Percentiles rank a stretch among this genome's conserved stretches.
Evolutionary conservation across 2,329 filamentous ascomycete genomes (phyloP).

Genomic region (Cladophialophora exuberans): DNA sequence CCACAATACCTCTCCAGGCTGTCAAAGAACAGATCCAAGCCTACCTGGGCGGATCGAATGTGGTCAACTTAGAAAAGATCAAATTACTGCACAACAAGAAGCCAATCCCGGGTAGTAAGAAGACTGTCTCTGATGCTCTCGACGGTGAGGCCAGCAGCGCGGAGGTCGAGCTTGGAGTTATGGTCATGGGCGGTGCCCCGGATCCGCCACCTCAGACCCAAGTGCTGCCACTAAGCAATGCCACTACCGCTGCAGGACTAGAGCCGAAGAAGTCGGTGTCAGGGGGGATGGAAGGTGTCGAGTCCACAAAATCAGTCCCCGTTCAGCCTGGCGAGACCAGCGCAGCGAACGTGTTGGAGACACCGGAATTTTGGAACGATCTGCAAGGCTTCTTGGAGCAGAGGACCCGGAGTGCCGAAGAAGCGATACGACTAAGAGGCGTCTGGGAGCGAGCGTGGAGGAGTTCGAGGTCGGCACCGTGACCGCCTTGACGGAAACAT

Average conservation of each 20-base stretch:
- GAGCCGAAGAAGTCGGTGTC: conserved; percentile 43
- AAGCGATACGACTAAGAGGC: conserved; percentile 65
- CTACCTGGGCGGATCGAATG: conserved; percentile 53
- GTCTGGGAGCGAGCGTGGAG: conserved; percentile 76
- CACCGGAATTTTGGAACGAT: conserved; percentile 83
- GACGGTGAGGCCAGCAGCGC: conserved; percentile 49
- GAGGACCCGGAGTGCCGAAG: conserved; percentile 70
- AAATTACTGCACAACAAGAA: conserved; percentile 87
- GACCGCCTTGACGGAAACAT: no score
- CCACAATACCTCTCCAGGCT: conserved; percentile 75
- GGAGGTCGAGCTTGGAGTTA: conserved; percentile 76
- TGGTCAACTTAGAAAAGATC: conserved; percentile 68
- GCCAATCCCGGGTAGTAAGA: conserved; percentile 69
- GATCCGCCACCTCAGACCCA: conserved; percentile 30
- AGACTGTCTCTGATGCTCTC: conserved; percentile 74
- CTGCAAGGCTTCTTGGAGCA: conserved; percentile 78
- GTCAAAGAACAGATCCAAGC: conserved; percentile 72
- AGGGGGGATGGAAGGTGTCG: conserved; percentile 37
- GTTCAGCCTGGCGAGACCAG: conserved; percentile 28
- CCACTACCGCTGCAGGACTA: conserved; percentile 42
- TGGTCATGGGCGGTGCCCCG: conserved; percentile 77
- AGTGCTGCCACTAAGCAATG: not conserved
- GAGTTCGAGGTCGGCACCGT: conserved; percentile 22
- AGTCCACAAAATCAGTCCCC: conserved; percentile 35
- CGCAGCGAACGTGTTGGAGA: conserved; percentile 53